phyloP scores from a whole-genome alignment of 257 asterid genomes.

The Solanum pinnatisectum region DNA sequence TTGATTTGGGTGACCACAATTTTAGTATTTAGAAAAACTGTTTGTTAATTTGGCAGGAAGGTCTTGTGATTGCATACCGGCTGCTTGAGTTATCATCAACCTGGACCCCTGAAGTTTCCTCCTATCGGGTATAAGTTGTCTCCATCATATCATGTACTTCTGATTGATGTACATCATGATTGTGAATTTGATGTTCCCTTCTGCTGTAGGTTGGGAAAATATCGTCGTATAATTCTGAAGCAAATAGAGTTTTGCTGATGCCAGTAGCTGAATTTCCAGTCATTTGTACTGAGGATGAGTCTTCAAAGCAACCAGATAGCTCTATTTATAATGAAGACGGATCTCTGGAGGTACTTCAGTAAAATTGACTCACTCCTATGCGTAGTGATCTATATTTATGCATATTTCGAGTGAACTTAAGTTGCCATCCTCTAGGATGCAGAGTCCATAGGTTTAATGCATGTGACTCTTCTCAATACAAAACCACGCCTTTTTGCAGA shows the following conservation, averaged over 20 bases:
- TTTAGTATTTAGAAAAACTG: background rate
- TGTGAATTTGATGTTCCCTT: constrained; percentile 1
- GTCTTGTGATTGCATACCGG: constrained; percentile 77
- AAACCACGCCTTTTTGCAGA: constrained; percentile 33
- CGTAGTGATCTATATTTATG: background rate
- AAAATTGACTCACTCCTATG: background rate
- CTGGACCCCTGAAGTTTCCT: constrained; percentile 89
- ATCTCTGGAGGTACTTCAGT: constrained; percentile 57
- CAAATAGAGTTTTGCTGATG: constrained; percentile 32
- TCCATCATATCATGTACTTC: background rate
- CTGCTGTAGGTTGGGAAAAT: constrained; percentile 70
- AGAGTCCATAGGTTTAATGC: background rate
- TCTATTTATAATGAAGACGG: constrained; percentile 74
- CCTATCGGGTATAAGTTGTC: constrained; percentile 48
- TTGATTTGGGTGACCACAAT: background rate
- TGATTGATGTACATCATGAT: background rate
- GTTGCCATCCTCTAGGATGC: background rate
- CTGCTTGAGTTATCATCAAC: constrained; percentile 76
- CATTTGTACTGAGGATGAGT: constrained; percentile 32
- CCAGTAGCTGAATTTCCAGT: constrained; percentile 67
- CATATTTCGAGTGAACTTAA: background rate
- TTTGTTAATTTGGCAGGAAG: constrained; percentile 42
- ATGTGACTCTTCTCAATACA: background rate
- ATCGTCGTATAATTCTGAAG: constrained; percentile 34
- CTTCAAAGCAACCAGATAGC: constrained; percentile 27